Evolutionary conservation across 352 stramenopile species (phyloP), one percentile per base, ranked within the genome.

Genomic region (Phytopythium delawarense): DNA sequence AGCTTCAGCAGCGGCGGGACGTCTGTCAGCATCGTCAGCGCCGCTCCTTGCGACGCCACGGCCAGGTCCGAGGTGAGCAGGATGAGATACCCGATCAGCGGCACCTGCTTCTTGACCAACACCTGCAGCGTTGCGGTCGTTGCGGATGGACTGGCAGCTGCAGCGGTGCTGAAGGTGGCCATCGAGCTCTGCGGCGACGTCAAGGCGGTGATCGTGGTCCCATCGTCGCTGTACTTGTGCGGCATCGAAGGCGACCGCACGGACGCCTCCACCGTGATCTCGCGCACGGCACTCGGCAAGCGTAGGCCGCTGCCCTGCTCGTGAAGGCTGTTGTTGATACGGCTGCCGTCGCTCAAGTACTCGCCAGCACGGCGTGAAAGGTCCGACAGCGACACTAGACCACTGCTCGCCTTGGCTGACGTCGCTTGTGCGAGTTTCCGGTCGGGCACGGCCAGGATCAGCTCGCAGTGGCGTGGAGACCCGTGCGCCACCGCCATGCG

Each of bases 1-100:
- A 88, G 67, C 56, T 80, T 79, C 23, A 88, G 63, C 28, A 88
- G 56, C 6, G 74, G 75, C 25, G 75, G 71, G 12, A 82, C 76
- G 25, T 66, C 65, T 1, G 68, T 62, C 7, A 85, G 71, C 49
- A 81, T 57, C 23, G 81, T 62, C 2, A 85, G 66, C 40, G 69
- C 76, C 3, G 78, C 76, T n/a, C 75, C 75, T 51, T 85, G 78
- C 0, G 75, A 81, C 28, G 76, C 79, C 13, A 84, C 74, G 8
- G 73, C 69, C 23, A 65, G 63, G 21, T 84, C 64, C 7, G 78
- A 71, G 6, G 59, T 69, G 46, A 74, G 25, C 21, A 88, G 55
- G 50, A 85, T 76, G 13, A 70, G 52, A 34, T 85, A 88, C 2
- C 75, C 78, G 35, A 79, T 30, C 2, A 72, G 2, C 0, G 78